A percentile compares a stretch with the other conserved stretches of the same genome.
phyloP scores from a whole-genome alignment of 2,329 filamentous ascomycete species.

The Aspergillaceae sp. region DNA sequence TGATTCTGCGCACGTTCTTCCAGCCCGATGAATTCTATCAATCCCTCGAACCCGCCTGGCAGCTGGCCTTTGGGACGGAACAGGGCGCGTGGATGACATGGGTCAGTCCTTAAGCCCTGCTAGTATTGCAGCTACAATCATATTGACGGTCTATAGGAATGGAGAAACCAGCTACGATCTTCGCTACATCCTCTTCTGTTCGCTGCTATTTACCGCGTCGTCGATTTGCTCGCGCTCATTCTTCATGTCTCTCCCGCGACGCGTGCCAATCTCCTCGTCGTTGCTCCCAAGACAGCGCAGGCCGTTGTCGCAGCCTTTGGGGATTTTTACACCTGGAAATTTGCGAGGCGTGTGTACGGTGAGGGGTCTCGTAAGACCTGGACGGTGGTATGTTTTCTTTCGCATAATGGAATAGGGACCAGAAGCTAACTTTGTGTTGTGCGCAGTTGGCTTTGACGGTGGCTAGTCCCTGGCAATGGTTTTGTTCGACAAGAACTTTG shows the following conservation, averaged over 20 bases:
- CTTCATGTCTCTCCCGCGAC: slow-evolving; percentile 47
- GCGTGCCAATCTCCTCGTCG: slow-evolving; percentile 59
- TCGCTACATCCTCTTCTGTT: slow-evolving; percentile 88
- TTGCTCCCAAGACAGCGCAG: slow-evolving; percentile 66
- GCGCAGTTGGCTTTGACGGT: slow-evolving; percentile 60
- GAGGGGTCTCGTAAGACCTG: slow-evolving; percentile 52
- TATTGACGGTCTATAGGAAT: slow-evolving; percentile 57
- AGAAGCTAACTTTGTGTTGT: slow-evolving; percentile 10
- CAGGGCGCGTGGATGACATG: slow-evolving; percentile 91
- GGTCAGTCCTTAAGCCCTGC: slow-evolving; percentile 48
- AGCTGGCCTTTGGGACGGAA: slow-evolving; percentile 65
- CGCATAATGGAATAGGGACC: neutral
- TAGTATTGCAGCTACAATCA: neutral
- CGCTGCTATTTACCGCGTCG: slow-evolving; percentile 60
- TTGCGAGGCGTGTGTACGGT: slow-evolving; percentile 68
- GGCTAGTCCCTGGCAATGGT: slow-evolving; percentile 91
- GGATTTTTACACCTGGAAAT: slow-evolving; percentile 82
- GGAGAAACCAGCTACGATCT: slow-evolving; percentile 76
- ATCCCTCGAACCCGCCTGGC: slow-evolving; percentile 88
- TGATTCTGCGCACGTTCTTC: slow-evolving; percentile 80
- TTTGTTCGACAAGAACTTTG: slow-evolving; percentile 83
- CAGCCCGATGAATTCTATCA: slow-evolving; percentile 98
- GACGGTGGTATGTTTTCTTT: slow-evolving; percentile 51
- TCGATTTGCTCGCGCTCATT: slow-evolving; percentile 48
- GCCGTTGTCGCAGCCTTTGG: slow-evolving; percentile 66